Evolutionary conservation across 805 yeast species (phyloP).

Genomic region (Starmerella bombi): DNA sequence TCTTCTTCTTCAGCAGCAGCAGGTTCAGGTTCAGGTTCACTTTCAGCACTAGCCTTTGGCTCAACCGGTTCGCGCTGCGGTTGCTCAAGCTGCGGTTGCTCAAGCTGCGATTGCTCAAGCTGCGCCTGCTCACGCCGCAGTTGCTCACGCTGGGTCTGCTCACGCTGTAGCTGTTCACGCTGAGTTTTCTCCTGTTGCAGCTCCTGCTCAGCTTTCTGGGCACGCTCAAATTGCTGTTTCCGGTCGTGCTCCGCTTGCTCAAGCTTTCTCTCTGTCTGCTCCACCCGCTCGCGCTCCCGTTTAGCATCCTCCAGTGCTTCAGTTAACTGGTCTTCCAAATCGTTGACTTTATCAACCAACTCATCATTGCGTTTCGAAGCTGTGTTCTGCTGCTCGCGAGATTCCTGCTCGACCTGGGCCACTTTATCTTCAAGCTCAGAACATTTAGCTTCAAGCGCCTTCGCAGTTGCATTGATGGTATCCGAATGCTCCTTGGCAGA

Average conservation of each 20-base stretch:
- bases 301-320: constrained; percentile 2
- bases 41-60: not conserved
- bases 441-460: constrained; percentile 17
- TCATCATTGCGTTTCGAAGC: constrained; percentile 18
- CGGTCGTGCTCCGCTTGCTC: not conserved
- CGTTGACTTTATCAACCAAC: constrained; percentile 21
- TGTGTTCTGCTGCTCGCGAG: constrained; percentile 1
- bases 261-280: not conserved
- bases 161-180: not conserved
- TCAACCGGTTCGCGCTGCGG: not conserved
- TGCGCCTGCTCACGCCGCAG: not conserved
- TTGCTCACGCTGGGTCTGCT: too few relatives aligned
- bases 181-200: not conserved
- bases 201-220: not conserved
- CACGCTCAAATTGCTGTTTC: not conserved
- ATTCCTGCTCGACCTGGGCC: not conserved
- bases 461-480: constrained; percentile 21
- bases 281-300: not conserved
- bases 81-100: not conserved
- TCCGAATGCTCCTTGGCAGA: not conserved
- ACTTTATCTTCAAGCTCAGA: constrained; percentile 5
- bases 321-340: constrained; percentile 19
- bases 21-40: not conserved
- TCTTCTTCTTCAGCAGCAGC: not conserved
- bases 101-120: not conserved